These are phyloP conservation scores for Hyparrhenia diplandra DNA, from an alignment of 176 grass and related monocot genomes.

Conservation along the genomic window DNA sequence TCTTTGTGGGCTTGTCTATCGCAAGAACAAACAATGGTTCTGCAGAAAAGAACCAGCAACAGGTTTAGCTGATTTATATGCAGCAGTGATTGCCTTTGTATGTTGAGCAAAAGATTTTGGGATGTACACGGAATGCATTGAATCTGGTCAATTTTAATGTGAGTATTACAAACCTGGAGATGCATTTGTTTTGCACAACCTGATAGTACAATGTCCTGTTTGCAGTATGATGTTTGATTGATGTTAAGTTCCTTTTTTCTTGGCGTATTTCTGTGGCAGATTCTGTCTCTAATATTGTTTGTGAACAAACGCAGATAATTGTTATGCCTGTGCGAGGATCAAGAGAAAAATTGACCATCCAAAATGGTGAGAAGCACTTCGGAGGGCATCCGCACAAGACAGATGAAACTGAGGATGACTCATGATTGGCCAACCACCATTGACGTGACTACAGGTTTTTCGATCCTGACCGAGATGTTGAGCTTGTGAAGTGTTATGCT, in stretches of 20 bases:
- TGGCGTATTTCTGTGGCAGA: neutral
- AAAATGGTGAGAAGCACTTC: constrained; percentile 1
- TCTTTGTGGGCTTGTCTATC: too few species aligned
- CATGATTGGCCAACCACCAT: neutral
- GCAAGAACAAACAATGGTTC: too few species aligned
- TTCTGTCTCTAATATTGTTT: neutral
- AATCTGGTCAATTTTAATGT: too few species aligned
- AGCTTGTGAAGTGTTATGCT: neutral
- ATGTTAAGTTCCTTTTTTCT: neutral
- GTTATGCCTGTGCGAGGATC: neutral
- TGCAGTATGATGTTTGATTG: neutral
- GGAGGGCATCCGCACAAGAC: neutral
- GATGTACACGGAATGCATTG: too few species aligned
- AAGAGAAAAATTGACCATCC: constrained; percentile 14
- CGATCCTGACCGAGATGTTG: constrained; percentile 19
- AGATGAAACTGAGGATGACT: neutral
- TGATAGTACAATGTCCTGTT: neutral
- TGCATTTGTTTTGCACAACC: too few species aligned
- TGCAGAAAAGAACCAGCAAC: too few species aligned
- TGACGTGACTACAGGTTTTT: constrained; percentile 17
- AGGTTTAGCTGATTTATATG: too few species aligned
- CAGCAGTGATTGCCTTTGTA: too few species aligned
- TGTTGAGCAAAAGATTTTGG: too few species aligned
- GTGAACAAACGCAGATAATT: neutral
- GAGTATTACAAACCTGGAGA: too few species aligned